A percentile compares a stretch with the other conserved stretches of the same genome.
phyloP scores from a whole-genome alignment of 352 stramenopile genomes.

The Aphanomyces invadans region DNA sequence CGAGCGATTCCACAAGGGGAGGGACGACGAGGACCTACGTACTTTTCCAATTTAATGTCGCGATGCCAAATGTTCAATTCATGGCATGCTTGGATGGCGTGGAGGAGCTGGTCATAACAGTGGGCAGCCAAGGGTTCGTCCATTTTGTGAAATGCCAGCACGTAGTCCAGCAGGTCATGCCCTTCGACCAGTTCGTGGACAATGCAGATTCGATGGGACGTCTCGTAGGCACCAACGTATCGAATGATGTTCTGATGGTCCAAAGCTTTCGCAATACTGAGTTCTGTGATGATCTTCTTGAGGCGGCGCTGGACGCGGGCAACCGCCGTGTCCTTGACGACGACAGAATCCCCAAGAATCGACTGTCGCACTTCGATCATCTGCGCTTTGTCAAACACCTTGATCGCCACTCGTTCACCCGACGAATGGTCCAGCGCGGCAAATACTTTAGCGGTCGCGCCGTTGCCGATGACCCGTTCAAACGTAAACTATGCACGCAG shows the following conservation, averaged over 20 bases:
- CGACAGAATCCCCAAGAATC: conserved; percentile 58
- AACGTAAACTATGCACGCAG: conserved; percentile 16
- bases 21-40: conserved; percentile 13
- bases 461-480: conserved; percentile 38
- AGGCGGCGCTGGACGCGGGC: conserved; percentile 59
- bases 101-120: conserved; percentile 82
- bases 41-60: conserved; percentile 95
- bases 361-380: conserved; percentile 73
- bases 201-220: conserved; percentile 68
- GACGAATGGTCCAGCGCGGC: conserved; percentile 46
- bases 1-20: neutral
- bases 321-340: conserved; percentile 55
- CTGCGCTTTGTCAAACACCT: conserved; percentile 76
- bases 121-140: conserved; percentile 41
- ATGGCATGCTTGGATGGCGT: conserved; percentile 90
- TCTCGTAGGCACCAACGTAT: conserved; percentile 65
- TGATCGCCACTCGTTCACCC: conserved; percentile 51
- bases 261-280: conserved; percentile 68
- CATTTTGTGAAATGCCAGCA: conserved; percentile 69
- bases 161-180: conserved; percentile 59
- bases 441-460: conserved; percentile 71
- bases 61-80: conserved; percentile 87
- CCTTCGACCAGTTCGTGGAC: conserved; percentile 72
- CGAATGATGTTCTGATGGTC: conserved; percentile 75
- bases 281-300: conserved; percentile 72